Percentiles rank a stretch among this genome's conserved stretches.
These are phyloP conservation scores for Lactifluus volemus DNA, from an alignment of 768 basidiomycete genomes.

Conservation along the genomic window DNA sequence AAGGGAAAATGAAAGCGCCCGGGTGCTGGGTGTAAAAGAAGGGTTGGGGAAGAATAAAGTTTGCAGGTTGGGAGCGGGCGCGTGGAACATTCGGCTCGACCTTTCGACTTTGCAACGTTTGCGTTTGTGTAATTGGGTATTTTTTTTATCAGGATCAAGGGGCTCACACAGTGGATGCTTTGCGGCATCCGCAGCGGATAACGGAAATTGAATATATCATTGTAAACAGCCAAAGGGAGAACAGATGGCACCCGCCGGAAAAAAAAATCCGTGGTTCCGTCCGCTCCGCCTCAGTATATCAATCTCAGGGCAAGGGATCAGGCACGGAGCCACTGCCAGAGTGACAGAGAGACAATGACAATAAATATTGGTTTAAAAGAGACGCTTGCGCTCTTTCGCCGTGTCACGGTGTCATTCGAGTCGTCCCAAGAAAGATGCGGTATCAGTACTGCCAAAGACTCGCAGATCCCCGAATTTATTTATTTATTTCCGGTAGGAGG, in stretches of 20 bases:
- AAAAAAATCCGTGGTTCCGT: neutral
- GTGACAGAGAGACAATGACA: slow-evolving; percentile 21
- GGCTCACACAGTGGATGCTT: neutral
- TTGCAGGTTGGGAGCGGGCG: neutral
- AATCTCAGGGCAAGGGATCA: slow-evolving; percentile 77
- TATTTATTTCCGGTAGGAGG: too few species aligned
- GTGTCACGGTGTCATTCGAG: neutral
- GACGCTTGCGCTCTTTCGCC: neutral
- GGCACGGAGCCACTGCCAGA: slow-evolving; percentile 44
- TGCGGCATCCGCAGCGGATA: neutral
- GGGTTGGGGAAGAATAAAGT: neutral
- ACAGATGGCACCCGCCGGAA: neutral
- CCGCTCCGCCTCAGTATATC: neutral
- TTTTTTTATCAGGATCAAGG: neutral
- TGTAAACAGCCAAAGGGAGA: neutral
- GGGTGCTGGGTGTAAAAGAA: neutral
- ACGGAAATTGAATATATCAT: neutral
- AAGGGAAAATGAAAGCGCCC: neutral
- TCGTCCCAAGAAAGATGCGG: neutral
- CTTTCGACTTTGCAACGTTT: slow-evolving; percentile 6
- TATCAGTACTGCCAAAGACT: neutral
- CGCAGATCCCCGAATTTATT: neutral
- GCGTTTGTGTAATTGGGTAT: neutral
- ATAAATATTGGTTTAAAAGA: neutral
- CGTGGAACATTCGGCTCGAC: slow-evolving; percentile 5